phyloP scores from a whole-genome alignment of 805 yeast genomes.

The Hanseniaspora valbyensis region DNA sequence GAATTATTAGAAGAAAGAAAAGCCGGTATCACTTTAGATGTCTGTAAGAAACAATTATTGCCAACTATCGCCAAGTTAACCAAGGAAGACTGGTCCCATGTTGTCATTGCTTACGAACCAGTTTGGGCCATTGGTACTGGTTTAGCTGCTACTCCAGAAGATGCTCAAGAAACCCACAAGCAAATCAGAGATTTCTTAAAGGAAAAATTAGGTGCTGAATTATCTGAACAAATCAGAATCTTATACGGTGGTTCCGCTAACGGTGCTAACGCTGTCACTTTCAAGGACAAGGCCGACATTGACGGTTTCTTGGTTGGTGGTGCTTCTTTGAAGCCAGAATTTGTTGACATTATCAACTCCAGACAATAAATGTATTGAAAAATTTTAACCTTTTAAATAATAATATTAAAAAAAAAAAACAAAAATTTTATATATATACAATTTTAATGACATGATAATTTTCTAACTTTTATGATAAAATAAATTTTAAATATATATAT shows the following conservation, averaged over 20 bases:
- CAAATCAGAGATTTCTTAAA: slow-evolving; percentile 75
- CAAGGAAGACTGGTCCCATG: slow-evolving; percentile 60
- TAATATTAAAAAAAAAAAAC: not conserved
- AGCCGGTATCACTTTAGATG: slow-evolving; percentile 73
- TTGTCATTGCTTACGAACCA: slow-evolving; percentile 97
- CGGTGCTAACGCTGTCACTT: slow-evolving; percentile 81
- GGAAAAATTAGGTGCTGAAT: slow-evolving; percentile 62
- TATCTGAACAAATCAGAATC: slow-evolving; percentile 74
- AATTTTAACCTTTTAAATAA: not conserved
- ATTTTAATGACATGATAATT: not conserved
- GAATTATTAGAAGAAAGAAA: slow-evolving; percentile 94
- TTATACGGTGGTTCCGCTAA: slow-evolving; percentile 98
- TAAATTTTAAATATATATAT: no score
- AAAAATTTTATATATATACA: slow-evolving; percentile 1
- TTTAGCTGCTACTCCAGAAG: slow-evolving; percentile 95
- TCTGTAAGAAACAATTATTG: slow-evolving; percentile 77
- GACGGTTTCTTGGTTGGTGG: slow-evolving; percentile 99
- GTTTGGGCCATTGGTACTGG: slow-evolving; percentile 99
- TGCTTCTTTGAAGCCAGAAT: slow-evolving; percentile 97
- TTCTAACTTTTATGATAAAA: slow-evolving; percentile 1
- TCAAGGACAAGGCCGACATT: slow-evolving; percentile 85
- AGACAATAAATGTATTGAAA: slow-evolving; percentile 44
- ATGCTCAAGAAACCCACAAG: slow-evolving; percentile 91
- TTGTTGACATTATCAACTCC: slow-evolving; percentile 86
- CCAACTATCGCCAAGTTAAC: slow-evolving; percentile 69